A percentile compares a stretch with the other conserved stretches of the same genome.
Conservation (phyloP, 345 rosid species). For the Pseudoturritis turrita region DNA sequence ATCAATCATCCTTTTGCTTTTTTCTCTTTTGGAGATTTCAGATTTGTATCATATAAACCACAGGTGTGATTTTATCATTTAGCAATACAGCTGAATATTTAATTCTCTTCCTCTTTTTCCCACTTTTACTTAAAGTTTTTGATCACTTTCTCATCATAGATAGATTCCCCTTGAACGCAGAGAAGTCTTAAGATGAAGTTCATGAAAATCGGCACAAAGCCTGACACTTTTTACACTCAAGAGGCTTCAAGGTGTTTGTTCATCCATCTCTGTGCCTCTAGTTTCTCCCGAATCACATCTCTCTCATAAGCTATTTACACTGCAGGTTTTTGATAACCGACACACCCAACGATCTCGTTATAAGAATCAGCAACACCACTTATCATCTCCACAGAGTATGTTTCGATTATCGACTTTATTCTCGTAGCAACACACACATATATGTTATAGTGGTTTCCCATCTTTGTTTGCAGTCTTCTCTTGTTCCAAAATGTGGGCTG, state of each 20-base stretch:
- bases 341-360: constrained; percentile 56
- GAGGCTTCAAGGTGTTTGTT: constrained; percentile 71
- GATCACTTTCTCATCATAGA: constrained; percentile 20
- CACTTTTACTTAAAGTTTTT: constrained; percentile 6
- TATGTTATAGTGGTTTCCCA: constrained; percentile 6
- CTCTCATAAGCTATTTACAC: constrained; percentile 1
- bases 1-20: constrained; percentile 29
- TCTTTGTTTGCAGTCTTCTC: constrained; percentile 65
- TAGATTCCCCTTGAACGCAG: constrained; percentile 18
- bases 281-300: background rate
- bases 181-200: constrained; percentile 66
- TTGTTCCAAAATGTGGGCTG: constrained; percentile 88
- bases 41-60: constrained; percentile 12
- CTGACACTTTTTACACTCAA: constrained; percentile 87
- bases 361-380: constrained; percentile 55
- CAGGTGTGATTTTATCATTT: background rate
- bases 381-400: constrained; percentile 86
- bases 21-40: constrained; percentile 11
- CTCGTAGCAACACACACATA: background rate
- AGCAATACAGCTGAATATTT: constrained; percentile 9
- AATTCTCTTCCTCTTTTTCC: background rate
- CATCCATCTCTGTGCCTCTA: constrained; percentile 7
- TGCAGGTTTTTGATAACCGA: constrained; percentile 78
- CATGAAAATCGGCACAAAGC: constrained; percentile 89
- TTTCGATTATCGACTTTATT: background rate